Conservation (phyloP, 2,329 filamentous ascomycete genomes). For the Aulographum hederae region DNA sequence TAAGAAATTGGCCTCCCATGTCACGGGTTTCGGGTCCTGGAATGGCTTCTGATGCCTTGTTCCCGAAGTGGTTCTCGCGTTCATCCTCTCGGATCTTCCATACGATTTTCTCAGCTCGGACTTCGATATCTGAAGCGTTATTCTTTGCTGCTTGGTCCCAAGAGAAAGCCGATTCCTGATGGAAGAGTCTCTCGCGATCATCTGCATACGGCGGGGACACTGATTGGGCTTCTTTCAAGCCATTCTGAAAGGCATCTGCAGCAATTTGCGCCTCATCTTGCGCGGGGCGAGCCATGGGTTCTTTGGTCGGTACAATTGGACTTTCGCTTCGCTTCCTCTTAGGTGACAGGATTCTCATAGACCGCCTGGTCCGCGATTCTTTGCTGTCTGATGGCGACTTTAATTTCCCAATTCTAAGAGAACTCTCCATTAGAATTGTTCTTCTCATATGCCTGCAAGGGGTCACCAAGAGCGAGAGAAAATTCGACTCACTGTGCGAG, state of each 20-base stretch:
- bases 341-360: too few relatives aligned
- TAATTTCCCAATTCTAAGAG: too few relatives aligned
- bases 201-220: not conserved
- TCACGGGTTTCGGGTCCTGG: conserved; percentile 20
- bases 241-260: not conserved
- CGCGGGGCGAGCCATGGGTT: too few relatives aligned
- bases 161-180: conserved; percentile 11
- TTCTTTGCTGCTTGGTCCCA: conserved; percentile 18
- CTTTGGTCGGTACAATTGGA: too few relatives aligned
- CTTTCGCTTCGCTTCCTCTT: not conserved
- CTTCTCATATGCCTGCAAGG: too few relatives aligned
- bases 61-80: conserved; percentile 21
- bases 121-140: conserved; percentile 11
- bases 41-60: conserved; percentile 21
- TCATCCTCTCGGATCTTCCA: conserved; percentile 23
- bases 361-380: too few relatives aligned
- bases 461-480: too few relatives aligned
- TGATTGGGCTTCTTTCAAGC: not conserved
- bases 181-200: conserved; percentile 9
- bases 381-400: too few relatives aligned
- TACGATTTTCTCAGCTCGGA: conserved; percentile 16
- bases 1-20: conserved; percentile 28
- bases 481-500: too few relatives aligned
- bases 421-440: too few relatives aligned
- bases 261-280: not conserved